Evolutionary conservation across 495 filamentous ascomycete genomes (phyloP), one percentile per base, ranked within the genome.

Genomic region (Penicillium argentinense): DNA sequence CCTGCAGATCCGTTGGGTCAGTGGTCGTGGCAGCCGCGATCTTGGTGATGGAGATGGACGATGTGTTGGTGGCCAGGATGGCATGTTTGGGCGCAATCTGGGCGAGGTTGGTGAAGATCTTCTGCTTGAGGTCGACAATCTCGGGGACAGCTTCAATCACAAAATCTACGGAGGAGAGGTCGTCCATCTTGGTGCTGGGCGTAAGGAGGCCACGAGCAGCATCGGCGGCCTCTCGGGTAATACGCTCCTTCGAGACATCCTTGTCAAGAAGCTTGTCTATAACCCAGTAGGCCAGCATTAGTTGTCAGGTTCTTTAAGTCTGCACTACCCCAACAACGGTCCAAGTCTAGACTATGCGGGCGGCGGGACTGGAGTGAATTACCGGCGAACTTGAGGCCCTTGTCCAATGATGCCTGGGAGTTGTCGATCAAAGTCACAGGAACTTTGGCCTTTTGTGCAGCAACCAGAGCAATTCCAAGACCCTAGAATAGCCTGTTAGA

Each of bases 71-170:
- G 12, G 93, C 90, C 19, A 99, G 82, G 53, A 97, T 89, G 41
- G 93, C 83, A 61, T 97, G 87, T 27, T 84, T 73, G n/a, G 87
- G 84, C 36, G 87, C 88, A 56, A 95, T 85, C 47, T 88, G 72
- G 3, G 93, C 91, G 9, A 99, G 79, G 53, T 84, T 76, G 51
- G 82, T 73, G 74, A 99, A 99, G 37, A 99, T 95, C 50, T 80
- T 79, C 34, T 82, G 82, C 68, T 99, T 99, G 42, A 99, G 78
- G 33, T 84, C 71, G 9, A 85, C 83, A 33, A 95, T 95, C 74
- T 99, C 93, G 21, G 93, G 93, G 9, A 97, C 91, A 24, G 93
- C 93, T 73, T 99, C 93, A 65, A 99, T 96, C 23, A 97, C 83
- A 63, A 97, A 97, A 75, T 99, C 93, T n/a, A 87, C 85, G 4